Percentiles rank a stretch among this genome's conserved stretches.
Conservation (phyloP, 352 stramenopile genomes). For the Pythium brachiatum region DNA sequence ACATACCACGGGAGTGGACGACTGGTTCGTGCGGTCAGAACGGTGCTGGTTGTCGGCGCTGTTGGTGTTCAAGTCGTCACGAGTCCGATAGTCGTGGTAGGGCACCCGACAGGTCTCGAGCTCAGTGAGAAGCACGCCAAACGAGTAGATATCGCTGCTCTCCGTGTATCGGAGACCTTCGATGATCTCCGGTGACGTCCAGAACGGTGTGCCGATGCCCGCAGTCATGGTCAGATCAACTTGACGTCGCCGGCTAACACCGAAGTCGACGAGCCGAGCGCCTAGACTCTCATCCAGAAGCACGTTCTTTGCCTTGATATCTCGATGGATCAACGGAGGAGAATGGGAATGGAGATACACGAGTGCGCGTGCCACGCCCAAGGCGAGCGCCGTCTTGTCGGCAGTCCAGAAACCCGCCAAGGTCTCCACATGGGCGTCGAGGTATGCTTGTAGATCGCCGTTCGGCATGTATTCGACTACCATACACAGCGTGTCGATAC, state of each 20-base stretch:
- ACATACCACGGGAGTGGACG: background rate
- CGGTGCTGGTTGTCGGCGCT: background rate
- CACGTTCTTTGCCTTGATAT: slow-evolving; percentile 25
- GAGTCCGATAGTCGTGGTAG: slow-evolving; percentile 21
- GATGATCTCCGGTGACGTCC: slow-evolving; percentile 19
- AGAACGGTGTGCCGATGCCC: slow-evolving; percentile 20
- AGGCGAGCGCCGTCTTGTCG: slow-evolving; percentile 40
- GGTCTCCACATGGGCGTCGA: slow-evolving; percentile 27
- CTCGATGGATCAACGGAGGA: slow-evolving; percentile 17
- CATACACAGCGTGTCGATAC: slow-evolving; percentile 46
- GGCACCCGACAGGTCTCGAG: slow-evolving; percentile 12
- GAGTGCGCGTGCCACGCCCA: slow-evolving; percentile 35
- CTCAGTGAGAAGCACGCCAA: slow-evolving; percentile 18
- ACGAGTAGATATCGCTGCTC: slow-evolving; percentile 21
- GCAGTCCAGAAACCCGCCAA: slow-evolving; percentile 28
- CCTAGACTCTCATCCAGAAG: slow-evolving; percentile 26
- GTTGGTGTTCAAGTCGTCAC: slow-evolving; percentile 11
- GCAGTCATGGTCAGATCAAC: slow-evolving; percentile 16
- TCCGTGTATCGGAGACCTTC: slow-evolving; percentile 15
- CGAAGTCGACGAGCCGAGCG: slow-evolving; percentile 48
- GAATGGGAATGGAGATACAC: slow-evolving; percentile 35
- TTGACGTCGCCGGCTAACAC: slow-evolving; percentile 16
- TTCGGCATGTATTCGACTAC: slow-evolving; percentile 50
- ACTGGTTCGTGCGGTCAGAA: background rate
- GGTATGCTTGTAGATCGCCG: slow-evolving; percentile 46